Conservation (phyloP, 2,329 filamentous ascomycete genomes). For the Apiospora malaysiana region DNA sequence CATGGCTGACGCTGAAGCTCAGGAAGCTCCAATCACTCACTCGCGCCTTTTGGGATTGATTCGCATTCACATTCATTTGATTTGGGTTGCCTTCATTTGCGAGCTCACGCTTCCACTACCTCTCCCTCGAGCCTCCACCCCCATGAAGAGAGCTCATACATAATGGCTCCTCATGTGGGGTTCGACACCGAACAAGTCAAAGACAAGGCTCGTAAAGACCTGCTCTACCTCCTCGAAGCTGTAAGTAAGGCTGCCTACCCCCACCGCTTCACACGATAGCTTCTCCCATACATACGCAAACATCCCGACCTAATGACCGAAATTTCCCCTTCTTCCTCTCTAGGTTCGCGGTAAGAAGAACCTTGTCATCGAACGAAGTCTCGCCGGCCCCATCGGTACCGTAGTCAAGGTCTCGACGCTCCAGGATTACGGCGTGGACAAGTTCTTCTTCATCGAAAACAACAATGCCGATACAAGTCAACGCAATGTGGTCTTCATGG, state of each 20-base stretch:
- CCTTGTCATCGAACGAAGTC: slow-evolving; percentile 86
- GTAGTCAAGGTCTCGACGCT: slow-evolving; percentile 95
- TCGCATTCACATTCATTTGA: neutral
- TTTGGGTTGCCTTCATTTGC: neutral
- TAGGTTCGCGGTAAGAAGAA: slow-evolving; percentile 99
- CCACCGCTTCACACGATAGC: neutral
- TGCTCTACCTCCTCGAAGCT: slow-evolving; percentile 89
- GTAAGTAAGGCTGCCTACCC: slow-evolving; percentile 66
- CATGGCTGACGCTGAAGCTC: slow-evolving; percentile 10
- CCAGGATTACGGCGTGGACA: slow-evolving; percentile 97
- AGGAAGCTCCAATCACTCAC: slow-evolving; percentile 21
- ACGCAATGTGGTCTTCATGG: slow-evolving; percentile 92
- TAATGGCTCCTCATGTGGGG: slow-evolving; percentile 72
- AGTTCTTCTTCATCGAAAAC: slow-evolving; percentile 96
- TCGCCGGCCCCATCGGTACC: slow-evolving; percentile 87
- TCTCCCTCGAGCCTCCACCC: slow-evolving; percentile 31
- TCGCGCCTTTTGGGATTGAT: neutral
- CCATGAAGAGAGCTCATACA: slow-evolving; percentile 57
- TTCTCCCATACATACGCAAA: neutral
- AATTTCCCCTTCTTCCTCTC: slow-evolving; percentile 28
- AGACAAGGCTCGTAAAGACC: slow-evolving; percentile 84
- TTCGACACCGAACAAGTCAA: slow-evolving; percentile 79
- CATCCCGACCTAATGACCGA: slow-evolving; percentile 27
- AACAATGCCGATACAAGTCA: slow-evolving; percentile 93
- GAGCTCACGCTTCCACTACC: slow-evolving; percentile 3